These are phyloP conservation scores for Zasmidium citrigriseum DNA, from an alignment of 2,329 filamentous ascomycete genomes.

Conservation along the genomic window DNA sequence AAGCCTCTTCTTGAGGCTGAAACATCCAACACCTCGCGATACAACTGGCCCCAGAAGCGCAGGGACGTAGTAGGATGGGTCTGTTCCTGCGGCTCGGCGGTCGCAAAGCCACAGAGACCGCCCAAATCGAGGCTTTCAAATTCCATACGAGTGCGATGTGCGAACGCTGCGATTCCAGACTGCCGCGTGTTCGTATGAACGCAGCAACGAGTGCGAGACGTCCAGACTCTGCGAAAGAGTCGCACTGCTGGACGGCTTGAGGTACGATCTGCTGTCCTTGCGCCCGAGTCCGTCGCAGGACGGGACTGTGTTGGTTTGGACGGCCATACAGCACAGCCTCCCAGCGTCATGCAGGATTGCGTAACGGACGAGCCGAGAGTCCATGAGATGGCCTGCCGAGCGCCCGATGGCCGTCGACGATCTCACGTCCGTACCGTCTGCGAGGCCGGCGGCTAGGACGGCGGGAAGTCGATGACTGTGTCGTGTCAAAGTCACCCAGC, in stretches of 20 bases:
- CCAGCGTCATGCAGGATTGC: slow-evolving; percentile 8
- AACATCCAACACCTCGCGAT: slow-evolving; percentile 6
- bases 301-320: background rate
- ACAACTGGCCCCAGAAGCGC: background rate
- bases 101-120: slow-evolving; percentile 13
- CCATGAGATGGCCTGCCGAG: background rate
- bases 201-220: background rate
- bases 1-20: slow-evolving; percentile 20
- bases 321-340: slow-evolving; percentile 15
- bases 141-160: background rate
- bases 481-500: background rate
- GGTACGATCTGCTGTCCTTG: background rate
- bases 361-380: slow-evolving; percentile 4
- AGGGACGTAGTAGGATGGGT: slow-evolving; percentile 1
- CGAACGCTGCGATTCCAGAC: background rate
- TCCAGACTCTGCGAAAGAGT: background rate
- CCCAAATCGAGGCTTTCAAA: background rate
- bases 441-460: background rate
- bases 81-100: slow-evolving; percentile 15
- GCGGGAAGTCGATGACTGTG: background rate
- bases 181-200: background rate
- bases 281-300: background rate
- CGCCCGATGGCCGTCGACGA: background rate
- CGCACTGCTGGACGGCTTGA: background rate
- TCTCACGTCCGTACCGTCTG: background rate